phyloP scores from a whole-genome alignment of 1,284 basidiomycete species.

The Heliocybe sulcata region DNA sequence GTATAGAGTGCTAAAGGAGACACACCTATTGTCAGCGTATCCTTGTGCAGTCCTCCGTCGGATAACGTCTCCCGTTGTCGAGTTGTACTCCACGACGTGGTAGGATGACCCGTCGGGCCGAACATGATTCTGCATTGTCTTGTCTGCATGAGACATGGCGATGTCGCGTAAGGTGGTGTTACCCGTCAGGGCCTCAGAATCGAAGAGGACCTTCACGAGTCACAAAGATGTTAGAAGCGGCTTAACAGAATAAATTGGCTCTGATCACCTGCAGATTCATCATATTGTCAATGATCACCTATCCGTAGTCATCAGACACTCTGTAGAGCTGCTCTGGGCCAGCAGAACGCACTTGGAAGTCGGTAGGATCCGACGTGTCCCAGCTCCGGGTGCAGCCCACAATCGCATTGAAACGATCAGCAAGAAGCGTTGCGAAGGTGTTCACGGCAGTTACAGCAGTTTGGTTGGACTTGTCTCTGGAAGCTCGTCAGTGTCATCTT shows the following conservation, averaged over 20 bases:
- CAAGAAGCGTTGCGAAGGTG: conserved; percentile 30
- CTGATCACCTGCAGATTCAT: conserved; percentile 55
- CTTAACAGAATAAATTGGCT: neutral
- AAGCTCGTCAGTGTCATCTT: neutral
- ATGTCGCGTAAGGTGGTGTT: conserved; percentile 53
- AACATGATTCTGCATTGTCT: conserved; percentile 60
- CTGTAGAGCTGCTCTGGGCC: neutral
- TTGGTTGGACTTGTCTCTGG: conserved; percentile 28
- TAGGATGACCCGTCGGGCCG: conserved; percentile 56
- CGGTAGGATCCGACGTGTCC: conserved; percentile 46
- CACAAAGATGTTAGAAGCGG: neutral
- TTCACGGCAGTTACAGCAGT: conserved; percentile 29
- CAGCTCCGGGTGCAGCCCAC: conserved; percentile 46
- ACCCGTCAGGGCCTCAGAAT: conserved; percentile 44
- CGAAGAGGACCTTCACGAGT: conserved; percentile 39
- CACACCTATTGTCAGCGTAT: conserved; percentile 44
- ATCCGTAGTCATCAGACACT: conserved; percentile 2
- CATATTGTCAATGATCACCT: conserved; percentile 75
- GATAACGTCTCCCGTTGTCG: conserved; percentile 52
- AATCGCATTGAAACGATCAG: conserved; percentile 29
- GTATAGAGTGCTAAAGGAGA: neutral
- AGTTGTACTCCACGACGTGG: conserved; percentile 64
- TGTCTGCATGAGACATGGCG: conserved; percentile 57
- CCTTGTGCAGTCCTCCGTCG: conserved; percentile 52
- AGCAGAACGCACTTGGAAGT: conserved; percentile 36